Percentiles rank a stretch among this genome's conserved stretches.
Conservation (phyloP, 768 basidiomycete species). For the Gyrodon lividus region DNA sequence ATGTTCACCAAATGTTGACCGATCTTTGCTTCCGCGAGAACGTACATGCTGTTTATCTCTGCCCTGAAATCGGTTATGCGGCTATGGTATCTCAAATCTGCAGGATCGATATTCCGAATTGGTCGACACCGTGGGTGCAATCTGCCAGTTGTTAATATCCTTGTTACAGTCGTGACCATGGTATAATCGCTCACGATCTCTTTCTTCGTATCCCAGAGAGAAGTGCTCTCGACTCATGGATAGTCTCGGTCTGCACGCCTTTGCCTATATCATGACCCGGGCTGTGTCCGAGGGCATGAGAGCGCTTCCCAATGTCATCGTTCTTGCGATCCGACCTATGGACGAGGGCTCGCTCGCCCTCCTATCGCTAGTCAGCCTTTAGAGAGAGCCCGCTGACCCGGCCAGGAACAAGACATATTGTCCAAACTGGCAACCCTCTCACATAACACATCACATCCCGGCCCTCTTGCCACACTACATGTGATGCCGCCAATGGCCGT, state of each 20-base stretch:
- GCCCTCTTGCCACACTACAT: background rate
- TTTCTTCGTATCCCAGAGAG: background rate
- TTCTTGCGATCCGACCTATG: background rate
- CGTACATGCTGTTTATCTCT: background rate
- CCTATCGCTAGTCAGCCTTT: background rate
- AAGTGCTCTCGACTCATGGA: background rate
- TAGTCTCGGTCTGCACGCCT: background rate
- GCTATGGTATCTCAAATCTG: background rate
- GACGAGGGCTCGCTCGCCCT: background rate
- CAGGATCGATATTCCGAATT: background rate
- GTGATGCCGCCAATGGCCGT: background rate
- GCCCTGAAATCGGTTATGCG: background rate
- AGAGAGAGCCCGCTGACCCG: background rate
- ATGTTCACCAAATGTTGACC: background rate
- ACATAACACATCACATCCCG: too few relatives aligned
- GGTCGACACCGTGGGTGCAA: background rate
- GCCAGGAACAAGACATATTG: background rate
- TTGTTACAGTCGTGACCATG: too few relatives aligned
- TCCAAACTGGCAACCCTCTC: too few relatives aligned
- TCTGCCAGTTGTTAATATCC: background rate
- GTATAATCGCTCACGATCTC: too few relatives aligned
- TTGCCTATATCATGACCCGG: background rate
- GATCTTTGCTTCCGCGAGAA: background rate
- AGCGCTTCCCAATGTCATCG: background rate
- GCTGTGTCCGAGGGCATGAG: background rate